Base-by-base conservation (phyloP, 2,329 filamentous ascomycete species). In the Penicillium thymicola region DNA sequence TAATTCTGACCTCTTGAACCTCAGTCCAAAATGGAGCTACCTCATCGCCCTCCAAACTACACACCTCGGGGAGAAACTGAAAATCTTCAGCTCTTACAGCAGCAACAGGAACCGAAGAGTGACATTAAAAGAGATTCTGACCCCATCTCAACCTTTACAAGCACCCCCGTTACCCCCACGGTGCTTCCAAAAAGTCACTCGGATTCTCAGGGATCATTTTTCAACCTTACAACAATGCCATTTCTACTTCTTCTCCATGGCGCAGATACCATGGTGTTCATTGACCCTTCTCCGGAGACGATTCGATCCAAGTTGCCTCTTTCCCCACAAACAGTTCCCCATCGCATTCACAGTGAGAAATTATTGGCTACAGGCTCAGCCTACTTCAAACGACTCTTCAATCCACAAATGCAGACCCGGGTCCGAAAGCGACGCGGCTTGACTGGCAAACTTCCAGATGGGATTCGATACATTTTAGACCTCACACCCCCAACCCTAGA, bases 401-500 rank as follows among this genome's bases (percentile, higher is more conserved):
- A 64, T 11, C 67, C 67, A 8, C 66, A 59, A 27, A 61, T 55
- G 4, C 70, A 73, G 36, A 54, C 60, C 21, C 67, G 68, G 10
- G 58, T 66, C 14, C 65, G 61, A 34, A 73, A 68, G 47, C 71
- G 69, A 32, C 69, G 74, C 14, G 63, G 68, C 3, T 65, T 67
- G 37, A 40, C 48, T 21, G 62, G 66, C 9, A 59, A 54, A 14
- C 65, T 74, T 5, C 70, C 68, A 0, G 62, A 70, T 2, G 80
- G 78, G 0, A 72, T 88, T 65, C 79, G 79, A 55, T 88, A 82
- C 60, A 73, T 88, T 18, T 64, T 89, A 36, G 85, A 89, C 61
- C 75, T 89, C 13, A 88, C 85, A 0, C 86, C 86, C 0, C 79
- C 82, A 0, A 72, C 72, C 0, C 81, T 87, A 65, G 87, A 84